Base-by-base conservation (phyloP, 1,139 yeast species). In the Saccharomyces hybrid region DNA sequence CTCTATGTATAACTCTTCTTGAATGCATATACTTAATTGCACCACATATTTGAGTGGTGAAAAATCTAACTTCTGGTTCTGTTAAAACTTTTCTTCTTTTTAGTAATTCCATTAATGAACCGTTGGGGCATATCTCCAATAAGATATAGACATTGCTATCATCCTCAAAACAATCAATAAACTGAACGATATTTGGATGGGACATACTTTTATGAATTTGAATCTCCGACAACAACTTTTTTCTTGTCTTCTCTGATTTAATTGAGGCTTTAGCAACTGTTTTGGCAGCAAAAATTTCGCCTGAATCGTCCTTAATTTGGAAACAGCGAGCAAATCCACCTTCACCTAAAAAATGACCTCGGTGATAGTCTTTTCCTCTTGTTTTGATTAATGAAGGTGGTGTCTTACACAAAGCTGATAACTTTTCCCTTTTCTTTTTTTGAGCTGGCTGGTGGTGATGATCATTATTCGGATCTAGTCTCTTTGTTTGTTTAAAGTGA, bases 271-370 rank as follows among this genome's bases (percentile, higher is more conserved):
- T 95, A 52, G 99, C 99, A 48, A 95, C 96, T 0, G 99, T 95
- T 68, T 95, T 95, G 38, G 99, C 99, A 29, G 99, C 99, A 73
- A 79, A 93, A 3, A 89, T 80, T 67, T 84, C 82, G 42, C 98
- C 98, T 58, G 81, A 77, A 58, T 91, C 86, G 70, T 89, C 96
- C 69, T 87, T 88, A 78, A 95, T 95, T 71, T 93, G 97, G 74
- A 95, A 95, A 70, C 99, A 95, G 69, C 99, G 83, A 19, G 99
- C 99, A 76, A 95, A 95, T 0, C 99, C 99, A 56, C 99, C 99
- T 75, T 90, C 99, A 32, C 99, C 99, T 44, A 95, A 76, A 63
- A 91, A 90, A 57, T 79, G 79, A 2, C 98, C 98, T 69, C 99
- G 82, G 64, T 88, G 88, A 72, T 88, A 93, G 65, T 90, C 95